phyloP scores from a whole-genome alignment of 2,329 filamentous ascomycete species.

The Leptographium radiaticola region DNA sequence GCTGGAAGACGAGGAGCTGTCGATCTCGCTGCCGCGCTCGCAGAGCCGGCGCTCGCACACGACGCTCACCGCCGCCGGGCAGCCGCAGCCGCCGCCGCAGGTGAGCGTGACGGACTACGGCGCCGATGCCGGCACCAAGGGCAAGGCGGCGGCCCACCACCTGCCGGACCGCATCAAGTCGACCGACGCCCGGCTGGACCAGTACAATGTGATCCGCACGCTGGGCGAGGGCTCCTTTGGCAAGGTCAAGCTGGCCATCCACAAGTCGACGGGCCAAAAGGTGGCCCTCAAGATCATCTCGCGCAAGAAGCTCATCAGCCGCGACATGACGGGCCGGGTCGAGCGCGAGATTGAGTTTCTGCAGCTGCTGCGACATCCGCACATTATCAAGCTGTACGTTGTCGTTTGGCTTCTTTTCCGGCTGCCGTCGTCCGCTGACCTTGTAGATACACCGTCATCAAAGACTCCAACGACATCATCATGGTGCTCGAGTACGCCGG shows the following conservation, averaged over 20 bases:
- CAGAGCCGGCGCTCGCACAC: conserved; percentile 39
- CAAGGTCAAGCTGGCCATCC: conserved; percentile 94
- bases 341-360: conserved; percentile 98
- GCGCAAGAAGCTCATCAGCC: conserved; percentile 85
- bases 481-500: conserved; percentile 99
- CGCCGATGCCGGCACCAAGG: conserved; percentile 14
- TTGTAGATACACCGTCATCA: conserved; percentile 83
- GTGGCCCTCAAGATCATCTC: conserved; percentile 97
- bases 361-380: conserved; percentile 85
- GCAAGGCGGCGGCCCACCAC: not conserved
- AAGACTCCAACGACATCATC: conserved; percentile 85
- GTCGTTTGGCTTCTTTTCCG: not conserved
- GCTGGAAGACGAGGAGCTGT: conserved; percentile 73
- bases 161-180: conserved; percentile 15
- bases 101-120: conserved; percentile 23
- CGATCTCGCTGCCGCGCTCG: conserved; percentile 58
- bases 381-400: conserved; percentile 93
- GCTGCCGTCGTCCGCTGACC: conserved; percentile 13
- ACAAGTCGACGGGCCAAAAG: conserved; percentile 84
- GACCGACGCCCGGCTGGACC: conserved; percentile 37
- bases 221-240: conserved; percentile 95
- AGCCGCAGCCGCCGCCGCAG: conserved; percentile 22
- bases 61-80: conserved; percentile 15
- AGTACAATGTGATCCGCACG: conserved; percentile 83
- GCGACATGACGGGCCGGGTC: conserved; percentile 95